Conservation (phyloP, 1,284 basidiomycete species). For the Stygiomarasmius scandens region DNA sequence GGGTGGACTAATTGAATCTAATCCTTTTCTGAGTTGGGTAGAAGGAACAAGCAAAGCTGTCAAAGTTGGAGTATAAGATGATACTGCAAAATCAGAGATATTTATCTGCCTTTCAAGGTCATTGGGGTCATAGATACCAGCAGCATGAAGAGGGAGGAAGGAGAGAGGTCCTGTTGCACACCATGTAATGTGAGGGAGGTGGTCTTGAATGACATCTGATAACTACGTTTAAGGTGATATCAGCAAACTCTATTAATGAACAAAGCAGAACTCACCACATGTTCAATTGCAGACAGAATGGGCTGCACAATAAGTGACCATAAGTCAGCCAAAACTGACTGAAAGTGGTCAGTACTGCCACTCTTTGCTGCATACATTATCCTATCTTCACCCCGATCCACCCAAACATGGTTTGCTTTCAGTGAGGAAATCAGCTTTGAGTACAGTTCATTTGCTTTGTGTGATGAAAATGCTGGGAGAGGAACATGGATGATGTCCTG, state of each 20-base stretch:
- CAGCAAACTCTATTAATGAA: too few species aligned
- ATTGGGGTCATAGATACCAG: slow-evolving; percentile 22
- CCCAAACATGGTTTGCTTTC: background rate
- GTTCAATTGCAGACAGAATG: background rate
- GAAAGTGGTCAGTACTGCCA: background rate
- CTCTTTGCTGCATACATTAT: background rate
- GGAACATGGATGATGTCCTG: slow-evolving; percentile 7
- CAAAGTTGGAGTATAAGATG: background rate
- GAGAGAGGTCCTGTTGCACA: slow-evolving; percentile 33
- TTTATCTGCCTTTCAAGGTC: background rate
- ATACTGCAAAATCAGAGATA: slow-evolving; percentile 16
- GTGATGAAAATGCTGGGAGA: background rate
- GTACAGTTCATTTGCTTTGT: background rate
- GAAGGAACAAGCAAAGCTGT: background rate
- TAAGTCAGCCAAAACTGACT: background rate
- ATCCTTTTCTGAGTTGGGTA: background rate
- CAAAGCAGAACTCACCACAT: too few species aligned
- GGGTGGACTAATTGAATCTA: background rate
- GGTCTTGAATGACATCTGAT: background rate
- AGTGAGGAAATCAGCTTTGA: background rate
- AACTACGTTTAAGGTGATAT: too few species aligned
- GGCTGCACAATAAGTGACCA: slow-evolving; percentile 3
- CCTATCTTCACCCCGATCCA: background rate
- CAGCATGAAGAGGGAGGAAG: slow-evolving; percentile 35
- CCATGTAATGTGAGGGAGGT: slow-evolving; percentile 30